Conservation (phyloP, 2,329 filamentous ascomycete species). For the Alternaria consortialis region DNA sequence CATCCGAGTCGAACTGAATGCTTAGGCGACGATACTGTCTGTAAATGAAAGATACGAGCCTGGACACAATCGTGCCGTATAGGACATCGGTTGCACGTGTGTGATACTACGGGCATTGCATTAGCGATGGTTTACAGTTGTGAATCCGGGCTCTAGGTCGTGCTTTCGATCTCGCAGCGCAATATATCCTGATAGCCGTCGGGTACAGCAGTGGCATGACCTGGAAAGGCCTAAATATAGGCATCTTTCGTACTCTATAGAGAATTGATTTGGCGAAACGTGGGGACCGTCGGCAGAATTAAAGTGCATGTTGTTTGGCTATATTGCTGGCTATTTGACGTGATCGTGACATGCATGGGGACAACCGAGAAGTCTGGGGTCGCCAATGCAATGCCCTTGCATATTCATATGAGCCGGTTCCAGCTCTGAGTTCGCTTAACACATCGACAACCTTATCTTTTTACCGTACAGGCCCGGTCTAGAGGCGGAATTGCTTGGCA, state of each 20-base stretch:
- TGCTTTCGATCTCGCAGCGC: slow-evolving; percentile 25
- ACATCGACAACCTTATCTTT: slow-evolving; percentile 18
- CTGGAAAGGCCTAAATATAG: slow-evolving; percentile 33
- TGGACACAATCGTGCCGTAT: slow-evolving; percentile 26
- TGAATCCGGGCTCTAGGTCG: slow-evolving; percentile 40
- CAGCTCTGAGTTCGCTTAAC: slow-evolving; percentile 21
- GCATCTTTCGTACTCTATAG: background rate
- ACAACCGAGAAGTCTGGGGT: slow-evolving; percentile 34
- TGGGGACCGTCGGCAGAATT: slow-evolving; percentile 32
- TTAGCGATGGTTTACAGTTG: slow-evolving; percentile 27
- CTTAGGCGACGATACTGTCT: slow-evolving; percentile 33
- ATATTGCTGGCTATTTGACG: slow-evolving; percentile 46
- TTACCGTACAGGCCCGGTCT: slow-evolving; percentile 20
- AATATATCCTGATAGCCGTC: slow-evolving; percentile 32
- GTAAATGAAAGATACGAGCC: slow-evolving; percentile 48
- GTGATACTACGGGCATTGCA: slow-evolving; percentile 26
- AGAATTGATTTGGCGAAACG: slow-evolving; percentile 32
- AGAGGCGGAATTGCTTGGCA: slow-evolving; percentile 28
- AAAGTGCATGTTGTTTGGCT: slow-evolving; percentile 43
- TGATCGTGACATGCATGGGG: slow-evolving; percentile 38
- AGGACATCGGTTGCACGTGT: slow-evolving; percentile 30
- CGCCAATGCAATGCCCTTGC: slow-evolving; percentile 35
- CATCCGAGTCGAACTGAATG: slow-evolving; percentile 24
- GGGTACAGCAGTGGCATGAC: slow-evolving; percentile 33
- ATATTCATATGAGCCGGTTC: slow-evolving; percentile 22